Percentiles rank a stretch among this genome's conserved stretches.
phyloP scores from a whole-genome alignment of 2,329 filamentous ascomycete species.

The Hortaea werneckii region DNA sequence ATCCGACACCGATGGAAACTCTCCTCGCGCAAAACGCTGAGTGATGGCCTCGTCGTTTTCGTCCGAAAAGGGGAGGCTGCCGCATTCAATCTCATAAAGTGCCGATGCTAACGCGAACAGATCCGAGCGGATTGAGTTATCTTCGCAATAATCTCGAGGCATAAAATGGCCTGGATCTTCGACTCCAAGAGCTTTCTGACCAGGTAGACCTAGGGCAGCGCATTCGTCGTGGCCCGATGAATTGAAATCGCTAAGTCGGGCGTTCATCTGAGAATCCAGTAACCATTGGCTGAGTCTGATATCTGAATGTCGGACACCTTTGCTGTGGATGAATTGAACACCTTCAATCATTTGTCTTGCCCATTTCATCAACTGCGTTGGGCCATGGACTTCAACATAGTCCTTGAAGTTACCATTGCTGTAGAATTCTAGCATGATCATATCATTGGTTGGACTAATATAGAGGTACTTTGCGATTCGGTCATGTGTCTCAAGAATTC shows the following conservation, averaged over 20 bases:
- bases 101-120: background rate
- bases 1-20: background rate
- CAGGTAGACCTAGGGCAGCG: background rate
- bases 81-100: background rate
- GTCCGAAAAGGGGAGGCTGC: background rate
- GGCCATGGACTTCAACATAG: background rate
- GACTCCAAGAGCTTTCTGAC: background rate
- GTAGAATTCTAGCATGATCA: background rate
- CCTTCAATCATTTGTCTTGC: background rate
- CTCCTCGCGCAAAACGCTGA: background rate
- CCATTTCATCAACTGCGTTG: background rate
- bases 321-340: background rate
- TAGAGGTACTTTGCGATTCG: background rate
- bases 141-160: background rate
- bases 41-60: background rate
- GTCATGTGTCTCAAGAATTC: background rate
- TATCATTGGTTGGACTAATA: background rate
- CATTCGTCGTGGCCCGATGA: background rate
- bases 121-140: background rate
- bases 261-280: slow-evolving; percentile 3
- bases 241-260: slow-evolving; percentile 6
- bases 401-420: background rate
- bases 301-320: slow-evolving; percentile 2
- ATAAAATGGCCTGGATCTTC: background rate
- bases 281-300: slow-evolving; percentile 4